Evolutionary conservation across 148 eudicot species (phyloP), one percentile per base, ranked within the genome.

Genomic region (Pharnaceum exiguum): DNA sequence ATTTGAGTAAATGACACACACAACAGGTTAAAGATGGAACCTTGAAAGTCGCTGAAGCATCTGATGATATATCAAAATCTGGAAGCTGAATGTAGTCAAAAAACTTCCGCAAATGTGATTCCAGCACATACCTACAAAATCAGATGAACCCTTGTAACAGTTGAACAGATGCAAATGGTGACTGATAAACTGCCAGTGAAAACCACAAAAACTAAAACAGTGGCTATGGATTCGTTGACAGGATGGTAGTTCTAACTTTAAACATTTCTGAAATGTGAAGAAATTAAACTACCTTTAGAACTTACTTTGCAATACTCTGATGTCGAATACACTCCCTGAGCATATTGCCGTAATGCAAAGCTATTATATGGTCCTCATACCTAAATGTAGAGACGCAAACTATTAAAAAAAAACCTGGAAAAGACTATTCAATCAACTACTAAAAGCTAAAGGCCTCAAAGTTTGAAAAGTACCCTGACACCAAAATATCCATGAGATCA

Each of bases 11-110:
- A n/a, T n/a, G n/a, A 53, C 8, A 53, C 6, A 21, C 8, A 59
- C 32, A 42, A 5, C 27, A 33, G 28, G 18, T 7, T 50, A 33
- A 18, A 31, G 17, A 46, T n/a, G 12, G 13, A 57, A 87, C 95
- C 84, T 79, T 84, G 59, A 87, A 84, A 56, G 87, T 87, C 6
- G 79, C 70, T 19, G 75, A 75, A 26, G 87, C 95, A 77, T 84
- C 90, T 24, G 95, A 76, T 50, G 95, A 76, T 61, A 87, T 62
- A 40, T 82, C 88, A 71, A 87, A 87, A 59, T 79, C 77, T 40
- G 90, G 83, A 66, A 69, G 65, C 40, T 79, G 83, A 51, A 84
- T 79, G 60, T 77, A 84, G 52, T 74, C 77, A 47, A 84, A 87
- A 43, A 87, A 84, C 67, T 75, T 77, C 70, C 71, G 49, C 68